These are phyloP conservation scores for Colletotrichum paranaense DNA, from an alignment of 2,329 filamentous ascomycete genomes.

Conservation along the genomic window DNA sequence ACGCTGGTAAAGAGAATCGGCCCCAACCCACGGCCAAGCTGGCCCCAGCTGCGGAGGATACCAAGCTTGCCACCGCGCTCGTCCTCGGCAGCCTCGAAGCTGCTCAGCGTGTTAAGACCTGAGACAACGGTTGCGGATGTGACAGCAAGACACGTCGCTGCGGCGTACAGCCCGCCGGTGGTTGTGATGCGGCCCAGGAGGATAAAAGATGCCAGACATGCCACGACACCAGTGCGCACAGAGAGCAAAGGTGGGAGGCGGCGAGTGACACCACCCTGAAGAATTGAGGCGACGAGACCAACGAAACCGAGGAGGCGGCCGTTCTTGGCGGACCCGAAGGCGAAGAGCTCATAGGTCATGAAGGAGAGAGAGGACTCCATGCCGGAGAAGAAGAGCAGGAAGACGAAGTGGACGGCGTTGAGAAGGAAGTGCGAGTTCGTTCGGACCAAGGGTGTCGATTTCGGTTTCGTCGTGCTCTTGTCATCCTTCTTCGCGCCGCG, in stretches of 20 bases:
- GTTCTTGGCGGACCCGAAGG: slow-evolving; percentile 81
- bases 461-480: slow-evolving; percentile 38
- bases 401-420: slow-evolving; percentile 87
- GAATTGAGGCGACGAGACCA: slow-evolving; percentile 88
- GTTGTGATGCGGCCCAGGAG: slow-evolving; percentile 78
- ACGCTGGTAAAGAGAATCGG: slow-evolving; percentile 92
- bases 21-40: slow-evolving; percentile 87
- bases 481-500: slow-evolving; percentile 27
- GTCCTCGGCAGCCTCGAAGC: slow-evolving; percentile 83
- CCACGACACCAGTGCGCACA: slow-evolving; percentile 81
- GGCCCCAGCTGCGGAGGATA: slow-evolving; percentile 82
- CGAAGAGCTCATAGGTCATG: slow-evolving; percentile 95
- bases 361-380: slow-evolving; percentile 99
- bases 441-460: slow-evolving; percentile 52
- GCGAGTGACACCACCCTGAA: slow-evolving; percentile 92
- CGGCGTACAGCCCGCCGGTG: slow-evolving; percentile 78
- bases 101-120: slow-evolving; percentile 89
- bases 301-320: slow-evolving; percentile 91
- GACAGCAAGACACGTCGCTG: slow-evolving; percentile 85
- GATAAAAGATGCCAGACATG: slow-evolving; percentile 83
- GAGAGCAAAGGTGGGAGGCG: slow-evolving; percentile 84
- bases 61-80: slow-evolving; percentile 91
- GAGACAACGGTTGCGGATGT: slow-evolving; percentile 97
- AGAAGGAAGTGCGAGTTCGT: slow-evolving; percentile 88
- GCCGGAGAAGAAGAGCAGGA: slow-evolving; percentile 96